Evolutionary conservation across 192 early-diverging fungal species (phyloP).

Genomic region (Thamnidium elegans): DNA sequence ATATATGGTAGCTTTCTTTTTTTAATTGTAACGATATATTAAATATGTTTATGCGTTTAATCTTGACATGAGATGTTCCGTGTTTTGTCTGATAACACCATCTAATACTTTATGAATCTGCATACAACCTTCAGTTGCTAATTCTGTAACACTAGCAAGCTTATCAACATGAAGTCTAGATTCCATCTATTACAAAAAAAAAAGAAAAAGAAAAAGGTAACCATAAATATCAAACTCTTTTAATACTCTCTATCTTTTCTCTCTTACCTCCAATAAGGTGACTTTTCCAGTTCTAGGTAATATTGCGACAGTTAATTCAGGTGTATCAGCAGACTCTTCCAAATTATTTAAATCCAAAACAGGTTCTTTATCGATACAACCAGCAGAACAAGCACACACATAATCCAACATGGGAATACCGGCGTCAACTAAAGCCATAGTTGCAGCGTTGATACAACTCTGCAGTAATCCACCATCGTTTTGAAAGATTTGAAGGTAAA

Average conservation of each 20-base stretch:
- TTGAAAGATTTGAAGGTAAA: conserved; percentile 91
- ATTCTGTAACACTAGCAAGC: conserved; percentile 56
- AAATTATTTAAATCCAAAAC: conserved; percentile 79
- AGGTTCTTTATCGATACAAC: conserved; percentile 74
- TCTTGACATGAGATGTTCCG: conserved; percentile 41
- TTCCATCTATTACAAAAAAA: conserved; percentile 62
- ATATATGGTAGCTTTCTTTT: too few species aligned
- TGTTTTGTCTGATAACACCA: conserved; percentile 52
- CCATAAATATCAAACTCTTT: not conserved
- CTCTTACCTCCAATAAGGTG: conserved; percentile 66
- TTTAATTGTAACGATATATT: too few species aligned
- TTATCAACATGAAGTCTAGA: conserved; percentile 82
- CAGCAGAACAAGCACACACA: conserved; percentile 85
- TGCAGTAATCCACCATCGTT: conserved; percentile 82
- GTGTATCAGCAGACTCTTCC: conserved; percentile 86
- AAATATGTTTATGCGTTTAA: conserved; percentile 23
- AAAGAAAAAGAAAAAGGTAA: not conserved
- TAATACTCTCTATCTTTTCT: not conserved
- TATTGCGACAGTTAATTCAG: conserved; percentile 84
- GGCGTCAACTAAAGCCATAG: conserved; percentile 79
- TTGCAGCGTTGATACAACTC: conserved; percentile 81
- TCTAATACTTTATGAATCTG: conserved; percentile 63
- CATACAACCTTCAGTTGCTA: conserved; percentile 72
- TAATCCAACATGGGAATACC: conserved; percentile 81
- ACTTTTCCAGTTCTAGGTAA: conserved; percentile 82